Conservation (phyloP, 768 basidiomycete genomes). For the Podaxis pistillaris region DNA sequence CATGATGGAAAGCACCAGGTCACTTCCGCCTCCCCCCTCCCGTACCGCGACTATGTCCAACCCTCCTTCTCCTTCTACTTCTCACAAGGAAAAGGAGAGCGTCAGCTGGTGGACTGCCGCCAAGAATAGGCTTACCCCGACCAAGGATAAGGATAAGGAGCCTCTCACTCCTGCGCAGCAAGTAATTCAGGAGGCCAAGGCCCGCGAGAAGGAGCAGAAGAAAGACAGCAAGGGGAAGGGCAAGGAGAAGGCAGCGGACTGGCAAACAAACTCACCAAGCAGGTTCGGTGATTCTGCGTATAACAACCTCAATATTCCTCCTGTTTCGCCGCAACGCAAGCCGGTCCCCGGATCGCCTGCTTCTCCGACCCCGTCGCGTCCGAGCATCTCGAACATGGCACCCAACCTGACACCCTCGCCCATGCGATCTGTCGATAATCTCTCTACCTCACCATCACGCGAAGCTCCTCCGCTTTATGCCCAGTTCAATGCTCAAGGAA, state of each 20-base stretch:
- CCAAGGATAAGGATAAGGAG: constrained; percentile 70
- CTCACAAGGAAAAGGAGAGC: constrained; percentile 61
- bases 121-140: constrained; percentile 75
- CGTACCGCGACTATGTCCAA: constrained; percentile 54
- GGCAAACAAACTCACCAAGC: constrained; percentile 51
- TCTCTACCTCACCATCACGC: constrained; percentile 45
- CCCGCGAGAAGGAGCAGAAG: constrained; percentile 58
- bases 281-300: constrained; percentile 61
- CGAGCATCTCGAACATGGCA: constrained; percentile 43
- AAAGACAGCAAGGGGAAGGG: constrained; percentile 46
- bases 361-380: constrained; percentile 64
- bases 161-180: constrained; percentile 83
- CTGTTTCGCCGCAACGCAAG: constrained; percentile 41
- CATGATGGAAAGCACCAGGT: constrained; percentile 58
- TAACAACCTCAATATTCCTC: constrained; percentile 51
- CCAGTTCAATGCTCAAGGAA: constrained; percentile 69
- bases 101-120: constrained; percentile 72
- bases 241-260: constrained; percentile 41
- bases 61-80: constrained; percentile 68
- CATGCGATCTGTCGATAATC: constrained; percentile 47
- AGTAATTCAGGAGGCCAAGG: constrained; percentile 72
- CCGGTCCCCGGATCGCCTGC: constrained; percentile 54
- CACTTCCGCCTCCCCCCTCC: constrained; percentile 58
- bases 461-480: constrained; percentile 74
- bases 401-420: constrained; percentile 67